Evolutionary conservation across 495 filamentous ascomycete species (phyloP), one percentile per base, ranked within the genome.

Genomic region (Emericellopsis terricola): DNA sequence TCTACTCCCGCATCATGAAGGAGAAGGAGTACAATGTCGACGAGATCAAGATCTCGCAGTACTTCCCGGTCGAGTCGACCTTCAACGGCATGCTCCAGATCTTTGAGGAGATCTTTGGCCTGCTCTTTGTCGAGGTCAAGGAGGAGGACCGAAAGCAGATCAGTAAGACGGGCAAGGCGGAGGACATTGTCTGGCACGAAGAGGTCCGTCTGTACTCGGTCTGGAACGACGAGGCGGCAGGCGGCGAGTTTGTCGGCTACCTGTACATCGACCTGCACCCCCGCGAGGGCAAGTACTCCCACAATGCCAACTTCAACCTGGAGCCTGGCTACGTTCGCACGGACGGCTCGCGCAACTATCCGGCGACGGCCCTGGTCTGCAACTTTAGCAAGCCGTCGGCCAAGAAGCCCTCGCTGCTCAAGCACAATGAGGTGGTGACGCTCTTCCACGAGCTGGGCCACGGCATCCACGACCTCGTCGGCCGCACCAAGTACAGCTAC

Each of bases 51-150:
- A 81, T 97, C 44, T 73, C 87, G 15, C 84, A 97, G 52, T 96
- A 89, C 55, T 97, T 96, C 64, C 87, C 89, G 3, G 58, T 96
- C 15, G 68, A 73, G 43, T 74, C 72, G 3, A 91, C 83, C 2
- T 79, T 97, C 33, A 60, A 68, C 19, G 83, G 81, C 37, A 97
- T 96, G 91, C 70, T 97, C 34, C 62, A 74, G 46, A 93, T 94
- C 44, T 96, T 97, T 42, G 87, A 96, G 55, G 64, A 83, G 49
- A 64, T 97, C 0, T 92, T 97, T 43, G 89, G 89, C 15, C 60
- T 97, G 8, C 78, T 75, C 11, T 96, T 97, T 45, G 76, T 96
- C 17, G 76, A 94, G 60, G 63, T 96, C 31, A 57, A 53, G 13
- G 45, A 54, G 5, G 58, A 62, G 31, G 65, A 67, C 29, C 58